phyloP scores from a whole-genome alignment of 2,329 filamentous ascomycete species.

The Colletotrichum sp. region DNA sequence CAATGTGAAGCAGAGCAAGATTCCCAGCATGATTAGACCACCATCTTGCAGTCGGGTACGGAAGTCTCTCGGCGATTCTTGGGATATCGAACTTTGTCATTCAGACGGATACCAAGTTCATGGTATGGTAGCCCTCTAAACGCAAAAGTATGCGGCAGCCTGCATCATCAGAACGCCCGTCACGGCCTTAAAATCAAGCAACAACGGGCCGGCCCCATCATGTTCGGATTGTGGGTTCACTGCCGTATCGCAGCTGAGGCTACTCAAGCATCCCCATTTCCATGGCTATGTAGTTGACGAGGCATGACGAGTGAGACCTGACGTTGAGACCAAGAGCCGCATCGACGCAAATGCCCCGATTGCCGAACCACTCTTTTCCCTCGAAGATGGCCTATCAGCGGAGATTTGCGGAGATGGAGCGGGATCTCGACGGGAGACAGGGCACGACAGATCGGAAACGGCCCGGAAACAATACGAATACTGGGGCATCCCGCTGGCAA shows the following conservation, averaged over 20 bases:
- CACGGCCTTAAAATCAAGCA: not conserved
- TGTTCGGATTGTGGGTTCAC: not conserved
- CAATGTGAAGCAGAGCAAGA: not conserved
- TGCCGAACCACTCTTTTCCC: not conserved
- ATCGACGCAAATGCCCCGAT: not conserved
- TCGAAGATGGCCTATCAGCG: not conserved
- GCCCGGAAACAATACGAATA: not conserved
- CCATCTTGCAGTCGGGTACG: not conserved
- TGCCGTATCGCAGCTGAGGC: not conserved
- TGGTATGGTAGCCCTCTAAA: not conserved
- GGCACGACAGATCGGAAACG: not conserved
- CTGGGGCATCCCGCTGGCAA: not conserved
- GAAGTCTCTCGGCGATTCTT: not conserved
- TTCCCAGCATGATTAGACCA: not conserved
- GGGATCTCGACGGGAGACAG: not conserved
- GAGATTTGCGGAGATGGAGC: not conserved
- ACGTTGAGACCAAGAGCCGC: not conserved
- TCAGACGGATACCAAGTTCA: not conserved
- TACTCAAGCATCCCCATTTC: not conserved
- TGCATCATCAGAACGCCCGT: not conserved
- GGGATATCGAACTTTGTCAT: not conserved
- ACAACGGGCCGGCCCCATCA: not conserved
- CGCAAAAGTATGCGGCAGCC: not conserved
- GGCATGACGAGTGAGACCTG: not conserved
- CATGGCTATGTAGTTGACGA: not conserved